phyloP scores from a whole-genome alignment of 1,139 yeast species.

The Arxiozyma slooffiae region DNA sequence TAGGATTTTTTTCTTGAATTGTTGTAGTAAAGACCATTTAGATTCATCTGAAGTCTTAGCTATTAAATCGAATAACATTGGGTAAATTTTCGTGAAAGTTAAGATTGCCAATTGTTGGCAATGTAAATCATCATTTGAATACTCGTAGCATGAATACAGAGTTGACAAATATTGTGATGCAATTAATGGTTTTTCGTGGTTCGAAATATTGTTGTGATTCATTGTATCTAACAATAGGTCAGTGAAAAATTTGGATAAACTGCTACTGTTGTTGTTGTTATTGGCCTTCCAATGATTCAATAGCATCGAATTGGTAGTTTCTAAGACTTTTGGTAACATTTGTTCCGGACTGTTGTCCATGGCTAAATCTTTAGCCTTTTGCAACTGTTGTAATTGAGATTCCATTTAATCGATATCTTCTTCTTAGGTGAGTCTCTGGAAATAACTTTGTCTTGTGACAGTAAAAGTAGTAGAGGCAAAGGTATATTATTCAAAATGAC shows the following conservation, averaged over 20 bases:
- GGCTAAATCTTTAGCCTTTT: conserved; percentile 45
- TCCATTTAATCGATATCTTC: conserved; percentile 1
- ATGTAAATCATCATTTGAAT: conserved; percentile 20
- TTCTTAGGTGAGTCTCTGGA: neutral
- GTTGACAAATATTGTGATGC: conserved; percentile 23
- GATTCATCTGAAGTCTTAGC: conserved; percentile 32
- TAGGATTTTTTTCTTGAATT: conserved; percentile 29
- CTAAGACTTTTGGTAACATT: conserved; percentile 44
- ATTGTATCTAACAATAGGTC: conserved; percentile 21
- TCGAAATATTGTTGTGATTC: conserved; percentile 17
- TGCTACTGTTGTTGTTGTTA: conserved; percentile 8
- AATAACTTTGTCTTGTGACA: neutral
- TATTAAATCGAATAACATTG: conserved; percentile 32
- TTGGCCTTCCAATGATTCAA: conserved; percentile 12
- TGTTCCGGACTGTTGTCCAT: conserved; percentile 34
- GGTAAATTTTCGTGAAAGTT: conserved; percentile 29
- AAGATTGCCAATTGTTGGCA: conserved; percentile 29
- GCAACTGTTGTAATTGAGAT: conserved; percentile 33
- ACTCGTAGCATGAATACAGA: conserved; percentile 8
- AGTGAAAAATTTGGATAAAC: conserved; percentile 24
- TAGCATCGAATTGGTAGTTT: conserved; percentile 34
- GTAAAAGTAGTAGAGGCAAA: neutral
- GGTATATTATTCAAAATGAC: neutral
- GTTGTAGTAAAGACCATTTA: conserved; percentile 28
- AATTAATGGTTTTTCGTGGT: conserved; percentile 27